Conservation (phyloP, 345 rosid genomes). For the Salix koriyanagi region DNA sequence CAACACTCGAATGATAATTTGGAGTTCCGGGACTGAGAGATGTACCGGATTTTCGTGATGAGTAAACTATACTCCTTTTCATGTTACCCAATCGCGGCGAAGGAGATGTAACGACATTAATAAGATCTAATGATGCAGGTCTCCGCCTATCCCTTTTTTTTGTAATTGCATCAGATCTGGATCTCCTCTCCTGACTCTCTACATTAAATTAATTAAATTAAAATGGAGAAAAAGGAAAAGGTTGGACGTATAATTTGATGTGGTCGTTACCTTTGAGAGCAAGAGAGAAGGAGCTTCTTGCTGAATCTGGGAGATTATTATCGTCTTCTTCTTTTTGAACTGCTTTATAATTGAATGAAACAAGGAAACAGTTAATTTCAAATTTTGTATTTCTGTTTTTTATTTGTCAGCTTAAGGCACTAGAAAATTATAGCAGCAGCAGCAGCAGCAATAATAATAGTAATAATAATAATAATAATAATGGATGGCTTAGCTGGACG, state of each 20-base stretch:
- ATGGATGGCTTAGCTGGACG: background rate
- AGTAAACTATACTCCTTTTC: slow-evolving; percentile 45
- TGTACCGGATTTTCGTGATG: slow-evolving; percentile 48
- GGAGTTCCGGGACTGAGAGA: slow-evolving; percentile 95
- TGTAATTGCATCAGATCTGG: slow-evolving; percentile 60
- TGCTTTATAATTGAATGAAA: slow-evolving; percentile 26
- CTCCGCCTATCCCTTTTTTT: slow-evolving; percentile 62
- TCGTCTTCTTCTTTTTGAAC: slow-evolving; percentile 58
- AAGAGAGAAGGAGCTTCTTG: slow-evolving; percentile 79
- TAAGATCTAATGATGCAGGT: slow-evolving; percentile 75
- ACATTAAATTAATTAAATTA: slow-evolving; percentile 2
- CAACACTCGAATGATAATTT: slow-evolving; percentile 46
- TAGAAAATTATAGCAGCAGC: too few species aligned
- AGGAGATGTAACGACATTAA: slow-evolving; percentile 45
- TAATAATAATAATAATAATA: too few species aligned
- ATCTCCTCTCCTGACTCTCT: slow-evolving; percentile 82
- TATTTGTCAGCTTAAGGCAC: background rate
- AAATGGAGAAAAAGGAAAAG: background rate
- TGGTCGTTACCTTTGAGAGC: slow-evolving; percentile 64
- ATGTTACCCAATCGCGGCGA: slow-evolving; percentile 60
- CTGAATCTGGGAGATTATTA: slow-evolving; percentile 52
- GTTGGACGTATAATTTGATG: background rate
- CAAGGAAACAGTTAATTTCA: slow-evolving; percentile 12
- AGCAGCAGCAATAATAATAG: too few species aligned
- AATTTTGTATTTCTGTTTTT: slow-evolving; percentile 13